Evolutionary conservation across 2,329 filamentous ascomycete genomes (phyloP).

Genomic region (Hypoxylon sp.): DNA sequence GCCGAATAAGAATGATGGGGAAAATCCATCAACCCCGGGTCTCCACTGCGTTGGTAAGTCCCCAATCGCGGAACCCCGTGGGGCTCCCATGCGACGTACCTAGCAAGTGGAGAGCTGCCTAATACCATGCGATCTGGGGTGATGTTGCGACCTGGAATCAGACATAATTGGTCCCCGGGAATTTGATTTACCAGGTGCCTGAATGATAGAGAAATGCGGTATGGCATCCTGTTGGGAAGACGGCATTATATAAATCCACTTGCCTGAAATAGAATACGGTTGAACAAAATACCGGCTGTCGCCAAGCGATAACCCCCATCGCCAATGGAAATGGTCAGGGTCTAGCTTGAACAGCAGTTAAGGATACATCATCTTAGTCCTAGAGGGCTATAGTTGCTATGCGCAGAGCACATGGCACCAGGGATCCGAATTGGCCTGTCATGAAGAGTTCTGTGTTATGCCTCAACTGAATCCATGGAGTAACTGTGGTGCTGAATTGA

Average conservation of each 20-base stretch:
- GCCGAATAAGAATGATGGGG: not conserved
- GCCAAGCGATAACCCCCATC: constrained; percentile 10
- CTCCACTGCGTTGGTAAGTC: constrained; percentile 18
- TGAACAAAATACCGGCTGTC: constrained; percentile 19
- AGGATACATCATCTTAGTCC: constrained; percentile 3
- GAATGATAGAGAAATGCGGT: not conserved
- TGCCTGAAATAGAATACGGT: constrained; percentile 30
- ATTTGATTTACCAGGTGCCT: constrained; percentile 26
- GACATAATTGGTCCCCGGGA: constrained; percentile 22
- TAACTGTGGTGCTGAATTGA: not conserved
- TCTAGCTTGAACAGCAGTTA: not conserved
- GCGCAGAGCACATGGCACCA: not conserved
- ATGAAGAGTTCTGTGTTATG: constrained; percentile 8
- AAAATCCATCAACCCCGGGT: constrained; percentile 13
- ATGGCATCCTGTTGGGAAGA: not conserved
- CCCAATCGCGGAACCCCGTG: constrained; percentile 32
- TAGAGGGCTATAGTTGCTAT: not conserved
- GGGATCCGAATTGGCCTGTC: not conserved
- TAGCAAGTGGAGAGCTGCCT: constrained; percentile 8
- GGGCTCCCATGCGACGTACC: constrained; percentile 27
- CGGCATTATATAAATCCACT: constrained; percentile 37
- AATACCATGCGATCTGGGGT: constrained; percentile 25
- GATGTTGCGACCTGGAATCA: constrained; percentile 17
- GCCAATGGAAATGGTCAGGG: not conserved
- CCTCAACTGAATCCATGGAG: constrained; percentile 13